Conservation (phyloP, 805 yeast species). For the Wickerhamiella spandovensis region DNA sequence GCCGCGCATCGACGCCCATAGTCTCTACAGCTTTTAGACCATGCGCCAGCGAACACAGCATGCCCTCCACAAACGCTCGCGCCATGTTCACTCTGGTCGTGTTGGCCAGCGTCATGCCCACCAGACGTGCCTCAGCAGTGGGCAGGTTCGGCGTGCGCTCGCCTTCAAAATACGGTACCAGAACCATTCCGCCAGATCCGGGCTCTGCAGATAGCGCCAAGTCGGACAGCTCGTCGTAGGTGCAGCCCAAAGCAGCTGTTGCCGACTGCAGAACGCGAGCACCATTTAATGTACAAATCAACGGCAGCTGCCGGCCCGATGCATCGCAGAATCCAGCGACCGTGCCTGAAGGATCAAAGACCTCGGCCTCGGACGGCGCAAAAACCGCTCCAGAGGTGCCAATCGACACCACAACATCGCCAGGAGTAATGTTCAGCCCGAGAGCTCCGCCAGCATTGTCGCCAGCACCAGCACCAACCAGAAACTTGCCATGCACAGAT, state of each 20-base stretch:
- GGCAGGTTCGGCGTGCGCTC: constrained; percentile 21
- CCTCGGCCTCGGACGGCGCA: constrained; percentile 7
- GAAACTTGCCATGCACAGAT: constrained; percentile 4
- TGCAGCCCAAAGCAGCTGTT: constrained; percentile 4
- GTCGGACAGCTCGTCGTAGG: constrained; percentile 11
- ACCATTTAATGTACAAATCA: constrained; percentile 19
- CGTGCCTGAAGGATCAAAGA: constrained; percentile 16
- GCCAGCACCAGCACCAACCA: constrained; percentile 18
- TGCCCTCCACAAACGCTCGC: constrained; percentile 17
- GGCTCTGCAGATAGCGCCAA: constrained; percentile 13
- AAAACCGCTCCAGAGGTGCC: constrained; percentile 20
- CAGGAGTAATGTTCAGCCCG: constrained; percentile 12
- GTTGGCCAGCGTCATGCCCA: constrained; percentile 15
- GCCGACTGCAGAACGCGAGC: constrained; percentile 16
- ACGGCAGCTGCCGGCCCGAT: constrained; percentile 15
- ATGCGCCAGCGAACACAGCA: constrained; percentile 17
- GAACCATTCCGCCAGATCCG: constrained; percentile 14
- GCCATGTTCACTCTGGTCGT: constrained; percentile 12
- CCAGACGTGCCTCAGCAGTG: constrained; percentile 14
- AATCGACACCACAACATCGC: constrained; percentile 16
- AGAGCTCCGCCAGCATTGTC: constrained; percentile 21
- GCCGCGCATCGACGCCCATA: constrained; percentile 2
- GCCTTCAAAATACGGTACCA: constrained; percentile 19
- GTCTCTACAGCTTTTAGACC: constrained; percentile 12
- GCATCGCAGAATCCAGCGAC: constrained; percentile 20